Evolutionary conservation across 1,284 basidiomycete genomes (phyloP), one percentile per base, ranked within the genome.

Genomic region (Puccinia novopanici): DNA sequence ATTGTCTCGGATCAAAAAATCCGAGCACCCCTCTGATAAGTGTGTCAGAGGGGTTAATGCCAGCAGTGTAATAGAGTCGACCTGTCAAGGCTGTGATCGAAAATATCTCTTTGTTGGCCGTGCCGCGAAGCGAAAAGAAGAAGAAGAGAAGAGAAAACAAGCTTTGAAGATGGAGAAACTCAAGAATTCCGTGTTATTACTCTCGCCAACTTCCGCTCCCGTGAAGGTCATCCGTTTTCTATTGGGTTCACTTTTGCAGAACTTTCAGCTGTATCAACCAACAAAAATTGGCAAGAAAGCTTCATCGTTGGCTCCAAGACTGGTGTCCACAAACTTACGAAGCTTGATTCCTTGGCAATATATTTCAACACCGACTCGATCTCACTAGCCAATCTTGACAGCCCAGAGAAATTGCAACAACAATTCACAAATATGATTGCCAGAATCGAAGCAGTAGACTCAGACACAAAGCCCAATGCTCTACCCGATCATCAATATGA

Each of bases 361-460:
- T 99, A 99, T 86, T 99, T 98, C 85, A 94, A 99, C 87, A 98
- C 98, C 0, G 95, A 99, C 86, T 90, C 93, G 12, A 87, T 88
- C 30, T 94, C 91, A 82, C 90, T 99, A 86, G 90, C 92, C 34
- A 93, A 92, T 6, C 87, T 82, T 65, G 75, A 74, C 27, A 67
- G 82, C 5, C 84, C 86, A 57, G 85, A 87, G 48, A 83, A 87
- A 27, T 85, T 88, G 17, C 91, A 93, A 81, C 87, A 90, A 80
- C 91, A 89, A 82, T 94, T 98, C 85, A 91, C 90, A 79, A 88
- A 90, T 12, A 91, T 95, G 89, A 87, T 87, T 42, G 61, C 63
- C 83, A 85, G 13, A 78, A 83, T 65, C 81, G 83, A 19, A 84
- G 82, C 10, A 63, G 81, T 48, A 59, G 80, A 2, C 83, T 84